Evolutionary conservation across 805 yeast genomes (phyloP), one percentile per base, ranked within the genome.

Genomic region (Isabelozyma pseudorhagii): DNA sequence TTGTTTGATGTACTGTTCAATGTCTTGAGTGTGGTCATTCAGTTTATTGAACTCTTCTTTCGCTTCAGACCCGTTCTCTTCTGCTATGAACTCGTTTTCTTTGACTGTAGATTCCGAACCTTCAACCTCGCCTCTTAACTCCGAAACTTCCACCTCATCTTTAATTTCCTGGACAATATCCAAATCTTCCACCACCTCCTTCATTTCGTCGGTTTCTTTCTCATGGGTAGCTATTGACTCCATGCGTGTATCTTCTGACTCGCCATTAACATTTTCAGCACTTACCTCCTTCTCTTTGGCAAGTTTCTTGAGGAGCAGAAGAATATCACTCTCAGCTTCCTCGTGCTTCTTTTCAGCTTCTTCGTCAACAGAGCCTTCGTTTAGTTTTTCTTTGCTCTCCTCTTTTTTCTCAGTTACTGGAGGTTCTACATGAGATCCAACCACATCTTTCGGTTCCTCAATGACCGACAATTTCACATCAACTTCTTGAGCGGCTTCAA

Each of bases 101-200:
- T 48, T 44, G 18, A 62, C 48, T 47, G 58, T 38, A 54, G 53
- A 41, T 60, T 60, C 27, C 61, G 38, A 57, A 21, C 25, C 56
- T 45, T 64, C 65, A 46, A 57, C 59, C 43, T 60, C 57, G 15
- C 58, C 61, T 21, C 54, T 55, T 11, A 46, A 49, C n/a, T 45
- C 53, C 31, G 54, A 67, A 28, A 46, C 59, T 2, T 40, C 63
- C 4, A 49, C 55, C 3, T 54, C 13, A 31, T 51, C 52, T 8
- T 11, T 31, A 3, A 31, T 31, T 31, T 31, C 36, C 25, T 21
- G 25, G 5, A 21, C 6, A 31, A 13, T 31, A 1, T 31, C 36
- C 36, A 31, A 1, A 5, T 31, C n/a, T 31, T 31, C 25, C 25
- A 21, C 25, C 6, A 5, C 25, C 25, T 21, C 25, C 25, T 21